Conservation (phyloP, 2,329 filamentous ascomycete genomes). For the Exophiala lecanii-corni region DNA sequence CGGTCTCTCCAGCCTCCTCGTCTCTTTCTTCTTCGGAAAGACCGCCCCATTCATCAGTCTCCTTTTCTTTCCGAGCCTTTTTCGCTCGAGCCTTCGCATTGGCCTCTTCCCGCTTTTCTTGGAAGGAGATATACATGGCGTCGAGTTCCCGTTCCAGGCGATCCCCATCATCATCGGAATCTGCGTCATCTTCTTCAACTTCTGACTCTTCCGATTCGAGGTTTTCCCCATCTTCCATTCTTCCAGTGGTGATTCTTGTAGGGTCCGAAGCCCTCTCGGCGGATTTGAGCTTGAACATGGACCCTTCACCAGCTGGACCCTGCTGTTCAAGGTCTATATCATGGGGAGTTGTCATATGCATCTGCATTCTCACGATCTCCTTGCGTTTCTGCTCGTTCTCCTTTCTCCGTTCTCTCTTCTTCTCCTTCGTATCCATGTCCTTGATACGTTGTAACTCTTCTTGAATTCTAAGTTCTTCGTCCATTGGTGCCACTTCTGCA, state of each 20-base stretch:
- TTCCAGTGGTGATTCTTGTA: constrained; percentile 66
- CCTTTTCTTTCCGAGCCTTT: constrained; percentile 73
- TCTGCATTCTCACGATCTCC: constrained; percentile 92
- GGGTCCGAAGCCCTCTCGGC: constrained; percentile 71
- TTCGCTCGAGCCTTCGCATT: constrained; percentile 91
- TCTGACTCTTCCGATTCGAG: constrained; percentile 53
- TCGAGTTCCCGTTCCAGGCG: constrained; percentile 80
- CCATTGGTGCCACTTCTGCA: constrained; percentile 81
- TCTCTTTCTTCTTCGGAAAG: constrained; percentile 67
- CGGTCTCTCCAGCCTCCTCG: constrained; percentile 45
- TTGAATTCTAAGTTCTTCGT: constrained; percentile 87
- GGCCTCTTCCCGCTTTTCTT: constrained; percentile 68
- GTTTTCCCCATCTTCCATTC: constrained; percentile 63
- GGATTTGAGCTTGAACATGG: constrained; percentile 80
- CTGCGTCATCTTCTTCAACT: constrained; percentile 56
- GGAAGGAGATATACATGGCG: constrained; percentile 78
- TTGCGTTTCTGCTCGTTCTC: constrained; percentile 94
- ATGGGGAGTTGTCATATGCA: constrained; percentile 93
- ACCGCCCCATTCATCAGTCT: constrained; percentile 89
- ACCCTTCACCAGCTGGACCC: constrained; percentile 70
- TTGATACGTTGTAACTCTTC: constrained; percentile 78
- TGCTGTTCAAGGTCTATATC: constrained; percentile 90
- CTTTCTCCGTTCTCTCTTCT: constrained; percentile 75
- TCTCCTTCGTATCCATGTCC: constrained; percentile 70
- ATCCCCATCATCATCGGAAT: constrained; percentile 74